Conservation (phyloP, 371 early-diverging fungal species). For the Nematocida ironsii region DNA sequence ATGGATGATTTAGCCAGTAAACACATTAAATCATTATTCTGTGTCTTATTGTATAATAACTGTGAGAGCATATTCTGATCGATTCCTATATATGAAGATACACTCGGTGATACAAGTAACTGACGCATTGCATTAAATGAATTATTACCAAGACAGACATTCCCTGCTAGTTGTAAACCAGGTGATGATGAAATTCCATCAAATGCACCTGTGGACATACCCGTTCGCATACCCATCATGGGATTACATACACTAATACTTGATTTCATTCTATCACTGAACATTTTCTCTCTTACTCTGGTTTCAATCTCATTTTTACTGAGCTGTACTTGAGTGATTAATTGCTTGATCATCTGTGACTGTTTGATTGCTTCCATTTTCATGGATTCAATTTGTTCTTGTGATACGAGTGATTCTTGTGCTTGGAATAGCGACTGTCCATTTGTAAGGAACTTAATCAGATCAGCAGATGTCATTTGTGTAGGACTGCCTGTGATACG, state of each 20-base stretch:
- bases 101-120: slow-evolving; percentile 6
- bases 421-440: slow-evolving; percentile 48
- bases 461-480: slow-evolving; percentile 8
- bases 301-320: slow-evolving; percentile 17
- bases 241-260: slow-evolving; percentile 45
- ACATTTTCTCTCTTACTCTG: not conserved
- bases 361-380: slow-evolving; percentile 21
- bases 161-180: slow-evolving; percentile 26
- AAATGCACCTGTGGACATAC: slow-evolving; percentile 7
- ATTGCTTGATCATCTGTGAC: slow-evolving; percentile 9
- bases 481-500: not conserved
- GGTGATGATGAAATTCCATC: slow-evolving; percentile 26
- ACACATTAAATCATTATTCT: slow-evolving; percentile 54
- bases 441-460: slow-evolving; percentile 23
- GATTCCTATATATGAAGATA: slow-evolving; percentile 31
- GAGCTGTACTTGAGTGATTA: slow-evolving; percentile 15
- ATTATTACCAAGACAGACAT: slow-evolving; percentile 6
- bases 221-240: slow-evolving; percentile 24
- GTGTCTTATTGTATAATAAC: not conserved
- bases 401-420: not conserved
- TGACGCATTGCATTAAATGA: slow-evolving; percentile 39
- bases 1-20: slow-evolving; percentile 14
- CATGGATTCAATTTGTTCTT: slow-evolving; percentile 20
- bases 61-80: slow-evolving; percentile 12
- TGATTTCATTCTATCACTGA: slow-evolving; percentile 13